These are phyloP conservation scores for Peronospora belbahrii DNA, from an alignment of 352 stramenopile species.

Conservation along the genomic window DNA sequence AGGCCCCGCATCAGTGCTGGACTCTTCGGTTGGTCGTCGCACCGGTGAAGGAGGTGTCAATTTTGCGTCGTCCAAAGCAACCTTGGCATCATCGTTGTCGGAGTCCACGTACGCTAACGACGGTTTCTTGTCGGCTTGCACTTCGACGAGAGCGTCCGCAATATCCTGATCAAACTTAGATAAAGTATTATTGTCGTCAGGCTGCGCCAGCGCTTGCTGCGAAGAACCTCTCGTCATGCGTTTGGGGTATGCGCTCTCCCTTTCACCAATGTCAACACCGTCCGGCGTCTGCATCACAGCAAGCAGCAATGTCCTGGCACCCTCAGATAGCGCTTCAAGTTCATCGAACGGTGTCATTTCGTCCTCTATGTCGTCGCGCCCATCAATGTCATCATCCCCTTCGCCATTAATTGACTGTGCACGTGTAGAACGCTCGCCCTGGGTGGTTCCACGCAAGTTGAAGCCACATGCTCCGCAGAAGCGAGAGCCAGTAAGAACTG, in stretches of 20 bases:
- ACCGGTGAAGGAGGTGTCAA: constrained; percentile 10
- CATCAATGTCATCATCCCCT: constrained; percentile 33
- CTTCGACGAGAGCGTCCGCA: constrained; percentile 18
- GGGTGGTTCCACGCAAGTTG: constrained; percentile 73
- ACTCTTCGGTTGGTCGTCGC: constrained; percentile 16
- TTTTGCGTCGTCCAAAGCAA: constrained; percentile 12
- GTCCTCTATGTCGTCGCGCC: constrained; percentile 67
- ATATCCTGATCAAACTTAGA: constrained; percentile 37
- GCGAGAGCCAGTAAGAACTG: constrained; percentile 77
- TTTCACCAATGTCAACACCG: constrained; percentile 65
- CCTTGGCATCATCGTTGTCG: constrained; percentile 22
- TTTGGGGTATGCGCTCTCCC: constrained; percentile 39
- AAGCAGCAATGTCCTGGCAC: constrained; percentile 72
- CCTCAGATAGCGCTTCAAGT: constrained; percentile 80
- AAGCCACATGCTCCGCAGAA: constrained; percentile 85
- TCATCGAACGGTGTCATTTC: constrained; percentile 82
- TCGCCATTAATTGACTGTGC: constrained; percentile 15
- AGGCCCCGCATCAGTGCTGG: constrained; percentile 15
- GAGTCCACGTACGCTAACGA: constrained; percentile 6
- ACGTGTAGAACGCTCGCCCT: constrained; percentile 41
- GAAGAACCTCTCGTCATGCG: constrained; percentile 25
- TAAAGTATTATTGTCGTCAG: constrained; percentile 19
- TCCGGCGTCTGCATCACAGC: constrained; percentile 86
- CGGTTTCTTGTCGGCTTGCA: constrained; percentile 15
- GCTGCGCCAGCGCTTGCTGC: constrained; percentile 16